phyloP scores from a whole-genome alignment of 163 green algal genomes.

The Scenedesmus sp. region DNA sequence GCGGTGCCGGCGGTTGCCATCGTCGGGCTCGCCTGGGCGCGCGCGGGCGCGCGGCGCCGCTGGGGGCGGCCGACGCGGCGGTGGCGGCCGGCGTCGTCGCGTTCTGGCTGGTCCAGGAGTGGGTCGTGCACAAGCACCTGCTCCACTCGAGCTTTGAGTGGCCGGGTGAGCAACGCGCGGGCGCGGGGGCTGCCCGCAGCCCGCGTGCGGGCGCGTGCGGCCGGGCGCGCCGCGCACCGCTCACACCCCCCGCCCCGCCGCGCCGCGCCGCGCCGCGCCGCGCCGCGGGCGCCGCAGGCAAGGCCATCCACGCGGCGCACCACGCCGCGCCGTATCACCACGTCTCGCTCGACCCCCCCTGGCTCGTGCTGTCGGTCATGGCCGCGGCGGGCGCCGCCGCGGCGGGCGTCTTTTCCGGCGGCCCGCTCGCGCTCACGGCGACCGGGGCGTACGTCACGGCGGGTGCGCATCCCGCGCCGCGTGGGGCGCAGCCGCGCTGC shows the following conservation, averaged over 20 bases:
- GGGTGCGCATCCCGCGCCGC: not conserved
- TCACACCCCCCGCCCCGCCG: not conserved
- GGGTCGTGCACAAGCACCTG: conserved; percentile 42
- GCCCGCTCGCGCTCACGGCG: conserved; percentile 28
- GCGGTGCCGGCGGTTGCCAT: not conserved
- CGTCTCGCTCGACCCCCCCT: conserved; percentile 41
- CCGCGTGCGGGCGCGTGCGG: not conserved
- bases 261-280: no score
- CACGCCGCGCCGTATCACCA: conserved; percentile 45
- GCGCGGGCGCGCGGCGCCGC: not conserved
- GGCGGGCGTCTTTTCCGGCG: not conserved
- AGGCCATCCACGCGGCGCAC: conserved; percentile 41
- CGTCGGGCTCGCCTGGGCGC: not conserved
- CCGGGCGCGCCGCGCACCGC: not conserved
- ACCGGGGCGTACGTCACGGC: conserved; percentile 37
- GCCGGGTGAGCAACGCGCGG: conserved; percentile 6
- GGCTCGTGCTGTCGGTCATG: conserved; percentile 44
- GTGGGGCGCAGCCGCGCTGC: not conserved
- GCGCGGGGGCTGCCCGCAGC: no score
- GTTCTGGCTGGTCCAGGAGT: conserved; percentile 48
- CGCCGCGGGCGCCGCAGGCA: conserved; percentile 20
- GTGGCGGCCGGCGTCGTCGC: not conserved
- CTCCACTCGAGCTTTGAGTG: conserved; percentile 40
- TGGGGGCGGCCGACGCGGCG: not conserved
- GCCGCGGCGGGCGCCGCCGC: conserved; percentile 3